These are phyloP conservation scores for Raddia distichophylla DNA, from an alignment of 176 grass and related monocot genomes.

Conservation along the genomic window DNA sequence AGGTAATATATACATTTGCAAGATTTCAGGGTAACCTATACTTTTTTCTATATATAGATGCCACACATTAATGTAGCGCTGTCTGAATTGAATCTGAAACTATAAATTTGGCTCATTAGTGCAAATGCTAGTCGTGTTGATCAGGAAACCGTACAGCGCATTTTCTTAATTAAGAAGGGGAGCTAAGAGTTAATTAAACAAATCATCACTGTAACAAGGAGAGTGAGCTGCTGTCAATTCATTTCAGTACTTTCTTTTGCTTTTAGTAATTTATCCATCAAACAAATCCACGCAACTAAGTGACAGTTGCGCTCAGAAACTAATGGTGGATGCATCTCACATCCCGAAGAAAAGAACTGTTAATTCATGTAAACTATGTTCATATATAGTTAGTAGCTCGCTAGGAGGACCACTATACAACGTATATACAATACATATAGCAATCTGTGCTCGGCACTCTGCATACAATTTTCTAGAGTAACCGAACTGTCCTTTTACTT, in stretches of 20 bases:
- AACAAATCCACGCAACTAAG: not conserved
- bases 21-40: too few relatives aligned
- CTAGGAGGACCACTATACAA: conserved; percentile 19
- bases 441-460: conserved; percentile 2
- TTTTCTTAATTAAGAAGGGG: not conserved
- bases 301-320: not conserved
- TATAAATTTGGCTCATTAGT: too few relatives aligned
- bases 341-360: not conserved
- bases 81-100: too few relatives aligned
- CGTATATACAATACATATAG: not conserved
- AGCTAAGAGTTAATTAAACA: not conserved
- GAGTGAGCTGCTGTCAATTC: not conserved
- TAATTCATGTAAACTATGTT: not conserved
- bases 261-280: not conserved
- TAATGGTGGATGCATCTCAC: not conserved
- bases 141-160: not conserved
- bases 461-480: conserved; percentile 28
- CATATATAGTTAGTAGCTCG: not conserved
- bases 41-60: too few relatives aligned
- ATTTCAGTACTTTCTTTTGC: not conserved
- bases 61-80: too few relatives aligned
- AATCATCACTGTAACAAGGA: not conserved
- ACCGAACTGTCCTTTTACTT: conserved; percentile 30
- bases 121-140: too few relatives aligned
- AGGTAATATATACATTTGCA: too few relatives aligned